Percentiles rank a stretch among this genome's conserved stretches.
These are phyloP conservation scores for Aspergillus kassunensis DNA, from an alignment of 495 filamentous ascomycete genomes.

Conservation along the genomic window DNA sequence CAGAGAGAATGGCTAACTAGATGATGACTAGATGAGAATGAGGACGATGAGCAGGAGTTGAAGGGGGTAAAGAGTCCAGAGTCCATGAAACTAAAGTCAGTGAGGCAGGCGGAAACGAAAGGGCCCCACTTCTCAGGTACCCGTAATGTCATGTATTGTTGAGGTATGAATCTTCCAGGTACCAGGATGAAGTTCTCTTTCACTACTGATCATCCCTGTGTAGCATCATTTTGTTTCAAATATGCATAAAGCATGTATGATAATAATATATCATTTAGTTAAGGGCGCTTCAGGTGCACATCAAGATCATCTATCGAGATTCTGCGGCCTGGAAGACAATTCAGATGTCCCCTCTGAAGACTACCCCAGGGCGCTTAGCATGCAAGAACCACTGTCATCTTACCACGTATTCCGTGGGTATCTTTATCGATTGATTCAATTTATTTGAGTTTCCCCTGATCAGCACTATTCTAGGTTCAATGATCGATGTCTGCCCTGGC, in stretches of 20 bases:
- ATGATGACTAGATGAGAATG: background rate
- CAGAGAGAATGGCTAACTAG: no score
- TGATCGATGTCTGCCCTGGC: background rate
- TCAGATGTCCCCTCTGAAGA: no score
- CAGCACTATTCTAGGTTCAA: background rate
- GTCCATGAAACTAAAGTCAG: no score
- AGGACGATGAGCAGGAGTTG: no score
- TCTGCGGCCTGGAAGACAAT: background rate
- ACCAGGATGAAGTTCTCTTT: slow-evolving; percentile 2
- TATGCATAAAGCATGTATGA: background rate
- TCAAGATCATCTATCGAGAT: background rate
- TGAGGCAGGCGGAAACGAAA: slow-evolving; percentile 14
- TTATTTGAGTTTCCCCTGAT: slow-evolving; percentile 8
- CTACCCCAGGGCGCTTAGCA: no score
- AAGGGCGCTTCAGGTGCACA: background rate
- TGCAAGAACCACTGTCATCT: slow-evolving; percentile 2
- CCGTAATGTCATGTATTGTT: no score
- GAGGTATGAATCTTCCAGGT: no score
- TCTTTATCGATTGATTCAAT: background rate
- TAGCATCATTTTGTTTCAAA: background rate
- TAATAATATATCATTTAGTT: no score
- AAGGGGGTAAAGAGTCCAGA: no score
- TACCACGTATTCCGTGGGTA: slow-evolving; percentile 2
- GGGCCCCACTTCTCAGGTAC: slow-evolving; percentile 24
- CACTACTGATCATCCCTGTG: background rate